Base-by-base conservation (phyloP, 163 green algal species). In the Smithsoniella earleae region DNA sequence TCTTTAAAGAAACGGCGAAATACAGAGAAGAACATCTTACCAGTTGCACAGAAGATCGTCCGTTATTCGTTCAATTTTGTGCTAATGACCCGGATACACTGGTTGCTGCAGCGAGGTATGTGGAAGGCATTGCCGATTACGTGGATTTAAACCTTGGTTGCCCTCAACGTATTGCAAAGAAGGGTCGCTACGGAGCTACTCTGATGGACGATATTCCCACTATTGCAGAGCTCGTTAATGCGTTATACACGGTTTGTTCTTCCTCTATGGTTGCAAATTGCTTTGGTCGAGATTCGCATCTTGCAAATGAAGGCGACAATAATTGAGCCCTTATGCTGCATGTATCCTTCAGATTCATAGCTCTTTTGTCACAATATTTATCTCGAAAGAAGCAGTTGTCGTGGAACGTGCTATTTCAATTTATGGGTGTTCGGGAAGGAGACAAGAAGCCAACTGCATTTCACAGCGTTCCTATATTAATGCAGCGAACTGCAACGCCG, bases 81-180 rank as follows among this genome's bases (percentile, higher is more conserved):
- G 89, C 90, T 43, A 97, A 99, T 75, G 90, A 97, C 79, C 90
- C 91, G 0, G 77, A 89, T 16, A 86, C 80, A 2, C 75, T 95
- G 18, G 49, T 81, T 5, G n/a, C 20, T 3, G 90, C 90, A 28
- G 91, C 86, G 1, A 79, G 77, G 34, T 34, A 90, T 45, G 84
- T 90, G 37, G 79, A 92, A 66, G 63, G 58, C 3, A 31, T 88
- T 18, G 85, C 81, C 38, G 93, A 98, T 75, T 89, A 84, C 37
- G 83, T 99, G 10, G 94, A 99, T 83, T 86, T 99, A 62, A 99
- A 99, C 81, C 86, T 99, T 43, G 94, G 91, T 43, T 98, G 89
- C 77, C 91, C 91, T 2, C 92, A 98, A 78, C 83, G 89, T 46
- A 98, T 98, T 64, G 92, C 92, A 3, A 90, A 86, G 73, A 80